Evolutionary conservation across 2,329 filamentous ascomycete genomes (phyloP), one percentile per base, ranked within the genome.

Genomic region (Fusarium falciforme): DNA sequence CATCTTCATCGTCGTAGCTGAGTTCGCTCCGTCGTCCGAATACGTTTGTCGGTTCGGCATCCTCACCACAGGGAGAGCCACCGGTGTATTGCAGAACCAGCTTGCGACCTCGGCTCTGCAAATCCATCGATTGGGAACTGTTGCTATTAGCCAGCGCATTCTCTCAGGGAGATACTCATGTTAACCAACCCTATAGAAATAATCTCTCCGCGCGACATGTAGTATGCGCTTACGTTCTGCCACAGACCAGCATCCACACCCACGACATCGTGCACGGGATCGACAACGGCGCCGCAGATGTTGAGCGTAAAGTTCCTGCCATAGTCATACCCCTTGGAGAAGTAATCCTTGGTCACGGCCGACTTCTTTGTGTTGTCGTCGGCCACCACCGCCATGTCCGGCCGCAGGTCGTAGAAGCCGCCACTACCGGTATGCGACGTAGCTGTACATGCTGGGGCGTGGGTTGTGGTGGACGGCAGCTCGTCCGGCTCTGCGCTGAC

Each of bases 251-350:
- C 86, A 52, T 91, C 87, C 5, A 95, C 81, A n/a, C 92, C 93
- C 12, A 89, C 87, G 11, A 93, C 89, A 71, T 90, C 85, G 49
- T 87, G 84, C 22, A 93, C 85, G 17, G 89, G 85, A 76, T 93
- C 90, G 17, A 95, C 88, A n/a, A 95, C 92, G 2, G 93, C 87
- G 38, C 88, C 91, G 84, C 94, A 96, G 76, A 96, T 92, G 83
- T 96, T 96, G 77, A 96, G 80, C 2, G 93, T 96, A 79, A 96
- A 96, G 84, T 96, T 96, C 73, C 90, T 90, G 72, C 89, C 90
- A 76, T 95, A 94, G 82, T 96, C 94, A 81, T 91, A 93, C 36
- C 94, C 94, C 68, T 89, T 89, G 9, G 92, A 90, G 72, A 90
- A 87, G 81, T 91, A 91, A 79, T 91, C 89, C 35, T 84, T 83